Evolutionary conservation across 352 stramenopile species (phyloP).

Genomic region (Pythium rhizo-oryzae): DNA sequence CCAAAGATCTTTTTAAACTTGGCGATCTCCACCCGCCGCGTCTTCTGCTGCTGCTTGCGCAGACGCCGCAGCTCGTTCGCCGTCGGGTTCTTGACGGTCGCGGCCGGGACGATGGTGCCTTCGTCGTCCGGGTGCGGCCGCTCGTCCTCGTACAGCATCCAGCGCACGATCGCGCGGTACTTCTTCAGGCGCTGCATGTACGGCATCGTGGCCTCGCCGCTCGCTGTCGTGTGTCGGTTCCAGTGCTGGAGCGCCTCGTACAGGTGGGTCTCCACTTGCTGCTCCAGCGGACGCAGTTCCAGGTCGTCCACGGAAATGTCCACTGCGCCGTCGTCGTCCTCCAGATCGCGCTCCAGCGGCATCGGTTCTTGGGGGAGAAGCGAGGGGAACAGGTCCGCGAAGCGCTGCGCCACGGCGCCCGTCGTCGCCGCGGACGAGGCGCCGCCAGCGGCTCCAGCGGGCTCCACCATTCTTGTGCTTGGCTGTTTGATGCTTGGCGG

Average conservation of each 20-base stretch:
- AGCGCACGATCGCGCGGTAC: conserved; percentile 57
- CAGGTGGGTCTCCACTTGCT: conserved; percentile 55
- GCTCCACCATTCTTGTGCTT: neutral
- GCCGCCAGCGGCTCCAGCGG: neutral
- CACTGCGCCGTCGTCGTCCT: conserved; percentile 19
- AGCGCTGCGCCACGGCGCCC: conserved; percentile 17
- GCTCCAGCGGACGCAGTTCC: conserved; percentile 49
- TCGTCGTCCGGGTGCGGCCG: conserved; percentile 25
- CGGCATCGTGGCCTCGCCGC: conserved; percentile 48
- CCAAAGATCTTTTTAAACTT: conserved; percentile 38
- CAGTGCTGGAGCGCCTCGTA: conserved; percentile 63
- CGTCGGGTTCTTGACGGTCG: conserved; percentile 20
- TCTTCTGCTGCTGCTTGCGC: conserved; percentile 23
- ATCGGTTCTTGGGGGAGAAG: conserved; percentile 24
- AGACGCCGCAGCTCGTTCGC: conserved; percentile 17
- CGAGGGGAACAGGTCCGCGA: conserved; percentile 58
- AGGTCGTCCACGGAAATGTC: conserved; percentile 65
- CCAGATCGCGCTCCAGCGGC: conserved; percentile 10
- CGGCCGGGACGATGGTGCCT: conserved; percentile 6
- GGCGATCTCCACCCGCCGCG: conserved; percentile 32
- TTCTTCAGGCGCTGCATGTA: conserved; percentile 62
- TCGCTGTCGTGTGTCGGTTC: conserved; percentile 57
- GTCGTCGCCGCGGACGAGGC: too few species aligned
- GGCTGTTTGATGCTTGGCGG: neutral
- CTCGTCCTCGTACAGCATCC: conserved; percentile 49